Conservation (phyloP, 225 moss, liverwort and hornwort species). For the Rhytidiadelphus loreus region DNA sequence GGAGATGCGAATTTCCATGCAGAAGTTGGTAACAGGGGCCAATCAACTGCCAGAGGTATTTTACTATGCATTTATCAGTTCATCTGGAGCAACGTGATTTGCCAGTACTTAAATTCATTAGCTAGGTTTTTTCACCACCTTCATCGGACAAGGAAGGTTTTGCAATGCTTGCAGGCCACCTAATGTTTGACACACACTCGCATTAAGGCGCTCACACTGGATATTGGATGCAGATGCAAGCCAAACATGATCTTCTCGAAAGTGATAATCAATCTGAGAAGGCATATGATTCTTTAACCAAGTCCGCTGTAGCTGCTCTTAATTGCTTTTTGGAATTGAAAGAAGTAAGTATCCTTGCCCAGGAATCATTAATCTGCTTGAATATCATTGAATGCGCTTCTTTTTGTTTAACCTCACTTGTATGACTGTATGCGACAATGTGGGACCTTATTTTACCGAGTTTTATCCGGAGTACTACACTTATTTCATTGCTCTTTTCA, state of each 20-base stretch:
- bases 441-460: not conserved
- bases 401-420: not conserved
- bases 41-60: slow-evolving; percentile 62
- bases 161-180: not conserved
- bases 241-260: not conserved
- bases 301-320: slow-evolving; percentile 36
- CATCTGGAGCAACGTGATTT: not conserved
- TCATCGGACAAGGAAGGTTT: not conserved
- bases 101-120: not conserved
- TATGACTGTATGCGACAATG: not conserved
- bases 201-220: not conserved
- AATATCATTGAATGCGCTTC: not conserved
- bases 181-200: not conserved
- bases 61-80: not conserved
- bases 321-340: slow-evolving; percentile 33
- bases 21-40: slow-evolving; percentile 56
- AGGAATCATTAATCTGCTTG: not conserved
- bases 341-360: slow-evolving; percentile 9
- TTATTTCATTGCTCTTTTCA: not conserved
- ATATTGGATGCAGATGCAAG: slow-evolving; percentile 15
- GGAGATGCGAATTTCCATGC: slow-evolving; percentile 77
- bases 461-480: not conserved
- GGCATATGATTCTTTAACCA: slow-evolving; percentile 13
- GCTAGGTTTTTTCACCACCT: not conserved
- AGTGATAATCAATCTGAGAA: slow-evolving; percentile 7